Evolutionary conservation across 176 grass and related monocot species (phyloP).

Genomic region (Rhynchospora pubera): DNA sequence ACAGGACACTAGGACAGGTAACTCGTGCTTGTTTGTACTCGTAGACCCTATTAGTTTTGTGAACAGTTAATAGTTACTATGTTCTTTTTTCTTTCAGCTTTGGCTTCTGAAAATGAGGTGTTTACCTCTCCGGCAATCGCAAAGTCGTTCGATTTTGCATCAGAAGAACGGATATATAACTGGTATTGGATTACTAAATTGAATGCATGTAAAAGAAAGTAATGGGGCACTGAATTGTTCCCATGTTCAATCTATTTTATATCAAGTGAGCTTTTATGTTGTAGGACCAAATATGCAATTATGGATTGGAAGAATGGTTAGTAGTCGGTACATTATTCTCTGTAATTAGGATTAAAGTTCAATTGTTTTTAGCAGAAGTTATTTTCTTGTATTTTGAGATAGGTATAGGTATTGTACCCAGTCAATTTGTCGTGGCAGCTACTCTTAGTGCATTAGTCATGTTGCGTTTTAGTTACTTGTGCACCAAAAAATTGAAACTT

Average conservation of each 20-base stretch:
- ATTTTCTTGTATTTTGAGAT: not conserved
- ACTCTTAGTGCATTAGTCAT: not conserved
- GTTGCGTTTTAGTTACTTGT: not conserved
- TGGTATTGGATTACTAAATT: slow-evolving; percentile 39
- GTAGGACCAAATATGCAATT: not conserved
- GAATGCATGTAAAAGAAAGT: not conserved
- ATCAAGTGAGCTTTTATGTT: not conserved
- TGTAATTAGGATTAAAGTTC: not conserved
- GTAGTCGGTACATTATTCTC: not conserved
- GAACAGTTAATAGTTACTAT: not conserved
- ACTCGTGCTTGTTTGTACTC: too few relatives aligned
- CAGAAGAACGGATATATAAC: slow-evolving; percentile 87
- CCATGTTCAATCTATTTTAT: not conserved
- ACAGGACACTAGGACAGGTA: slow-evolving; percentile 24
- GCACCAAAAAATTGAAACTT: not conserved
- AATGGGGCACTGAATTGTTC: not conserved
- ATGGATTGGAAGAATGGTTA: not conserved
- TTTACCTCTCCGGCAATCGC: slow-evolving; percentile 78
- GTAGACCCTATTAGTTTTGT: too few relatives aligned
- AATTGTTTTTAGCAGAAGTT: not conserved
- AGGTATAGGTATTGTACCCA: not conserved
- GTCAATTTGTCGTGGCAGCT: not conserved
- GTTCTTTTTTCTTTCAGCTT: slow-evolving; percentile 31
- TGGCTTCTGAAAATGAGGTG: slow-evolving; percentile 56
- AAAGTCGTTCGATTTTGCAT: slow-evolving; percentile 83